These are phyloP conservation scores for Colletotrichum theobromicola DNA, from an alignment of 2,329 filamentous ascomycete species.

Conservation along the genomic window DNA sequence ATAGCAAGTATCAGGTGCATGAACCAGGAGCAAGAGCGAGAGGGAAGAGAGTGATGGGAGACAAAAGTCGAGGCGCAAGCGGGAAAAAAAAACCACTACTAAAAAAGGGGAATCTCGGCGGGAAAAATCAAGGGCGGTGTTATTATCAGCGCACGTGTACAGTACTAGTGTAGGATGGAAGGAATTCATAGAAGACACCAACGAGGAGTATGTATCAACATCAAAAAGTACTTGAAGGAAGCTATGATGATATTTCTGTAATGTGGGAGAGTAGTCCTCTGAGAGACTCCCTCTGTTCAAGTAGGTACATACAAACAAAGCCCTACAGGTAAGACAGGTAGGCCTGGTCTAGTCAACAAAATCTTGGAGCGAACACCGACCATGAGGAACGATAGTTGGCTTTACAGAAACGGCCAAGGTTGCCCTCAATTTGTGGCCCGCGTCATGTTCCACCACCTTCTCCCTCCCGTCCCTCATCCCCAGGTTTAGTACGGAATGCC, in stretches of 20 bases:
- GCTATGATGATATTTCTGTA: no score
- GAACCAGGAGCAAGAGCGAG: not conserved
- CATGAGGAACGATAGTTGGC: not conserved
- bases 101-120: not conserved
- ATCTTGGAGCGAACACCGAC: no score
- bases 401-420: not conserved
- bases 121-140: not conserved
- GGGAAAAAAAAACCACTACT: not conserved
- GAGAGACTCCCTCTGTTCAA: no score
- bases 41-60: not conserved
- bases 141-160: not conserved
- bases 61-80: not conserved
- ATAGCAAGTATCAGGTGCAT: not conserved
- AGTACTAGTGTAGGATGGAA: not conserved
- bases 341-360: no score
- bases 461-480: not conserved
- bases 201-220: not conserved
- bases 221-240: not conserved
- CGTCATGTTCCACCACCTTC: not conserved
- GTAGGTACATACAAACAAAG: no score
- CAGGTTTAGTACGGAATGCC: slow-evolving; percentile 83
- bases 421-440: not conserved
- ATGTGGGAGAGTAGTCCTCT: no score
- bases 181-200: not conserved
- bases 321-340: no score